Base-by-base conservation (phyloP, 768 basidiomycete species). In the Mycena vitilis region DNA sequence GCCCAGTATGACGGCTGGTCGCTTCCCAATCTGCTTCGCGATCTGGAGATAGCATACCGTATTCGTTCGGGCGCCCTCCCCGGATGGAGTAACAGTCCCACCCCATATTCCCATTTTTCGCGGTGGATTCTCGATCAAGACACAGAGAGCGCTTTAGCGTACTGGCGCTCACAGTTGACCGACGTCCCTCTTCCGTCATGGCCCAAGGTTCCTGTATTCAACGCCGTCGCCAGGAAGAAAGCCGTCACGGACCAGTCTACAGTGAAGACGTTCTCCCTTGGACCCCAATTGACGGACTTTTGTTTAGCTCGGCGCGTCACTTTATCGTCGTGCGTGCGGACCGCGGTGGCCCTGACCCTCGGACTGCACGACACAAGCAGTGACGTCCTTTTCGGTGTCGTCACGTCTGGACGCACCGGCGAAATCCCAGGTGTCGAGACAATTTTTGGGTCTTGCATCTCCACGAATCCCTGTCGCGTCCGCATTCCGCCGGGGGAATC, bases 361-460 rank as follows among this genome's bases (percentile, higher is more conserved):
- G 51, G 38, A 7, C 49, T 62, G 10, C 60, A 62, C 40, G 49
- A 52, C 23, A 42, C 36, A 11, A 44, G 37, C 11, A 53, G 48
- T 12, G 60, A 62, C 2, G 60, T 62, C 18, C 38, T 62, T 10
- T 53, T 62, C 18, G 60, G 60, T n/a, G 51, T 62, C 10, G 60
- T 62, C 12, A 53, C 60, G 20, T 62, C 60, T 8, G 60, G 60
- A 44, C 60, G 60, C 16, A 62, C 51, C 11, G 60, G 60, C 40
- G 51, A 62, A 20, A 52, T 62, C 2, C 51, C 38, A 4, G 51
- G 51, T 20, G 51, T 62, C 25, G 60, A 62, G 40, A 53, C 49
- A 10, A 53, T 62, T 20, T 52, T 62, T 23, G 60, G 60, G 40
- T 44, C 60, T 11, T 62, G 60, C 51, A 62, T 62, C 11, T 62